Conservation (phyloP, 768 basidiomycete genomes). For the Suillus discolor region DNA sequence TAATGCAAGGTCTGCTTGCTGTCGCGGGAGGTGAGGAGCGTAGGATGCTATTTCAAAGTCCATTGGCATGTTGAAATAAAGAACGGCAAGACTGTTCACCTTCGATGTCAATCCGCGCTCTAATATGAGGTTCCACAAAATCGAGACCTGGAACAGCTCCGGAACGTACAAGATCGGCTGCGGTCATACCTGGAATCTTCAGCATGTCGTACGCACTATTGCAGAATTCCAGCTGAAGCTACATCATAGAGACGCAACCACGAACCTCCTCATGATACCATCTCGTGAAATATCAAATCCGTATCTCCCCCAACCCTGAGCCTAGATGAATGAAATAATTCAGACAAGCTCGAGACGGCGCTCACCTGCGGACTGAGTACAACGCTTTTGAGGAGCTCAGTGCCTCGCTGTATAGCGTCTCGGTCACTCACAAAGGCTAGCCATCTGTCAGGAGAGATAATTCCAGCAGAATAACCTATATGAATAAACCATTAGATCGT, state of each 20-base stretch:
- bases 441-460: constrained; percentile 49
- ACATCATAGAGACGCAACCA: not conserved
- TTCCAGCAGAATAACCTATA: constrained; percentile 43
- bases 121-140: constrained; percentile 49
- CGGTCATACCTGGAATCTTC: constrained; percentile 54
- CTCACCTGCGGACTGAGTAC: constrained; percentile 46
- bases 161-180: constrained; percentile 49
- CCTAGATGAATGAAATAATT: not conserved
- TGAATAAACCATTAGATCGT: not conserved
- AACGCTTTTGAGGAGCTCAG: constrained; percentile 35
- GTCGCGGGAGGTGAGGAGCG: constrained; percentile 62
- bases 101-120: constrained; percentile 69
- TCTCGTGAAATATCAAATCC: constrained; percentile 46
- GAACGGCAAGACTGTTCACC: constrained; percentile 44
- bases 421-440: constrained; percentile 34
- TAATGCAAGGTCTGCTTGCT: constrained; percentile 70
- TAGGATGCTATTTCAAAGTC: constrained; percentile 52
- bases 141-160: constrained; percentile 39
- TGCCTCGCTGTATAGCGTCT: constrained; percentile 36
- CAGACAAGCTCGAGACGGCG: constrained; percentile 7
- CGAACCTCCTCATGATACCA: constrained; percentile 47
- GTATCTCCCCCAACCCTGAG: constrained; percentile 43
- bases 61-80: not conserved
- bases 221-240: constrained; percentile 6
- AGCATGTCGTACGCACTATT: constrained; percentile 77